Evolutionary conservation across 2,329 filamentous ascomycete genomes (phyloP).

Genomic region (Ceratocystis harringtonii): DNA sequence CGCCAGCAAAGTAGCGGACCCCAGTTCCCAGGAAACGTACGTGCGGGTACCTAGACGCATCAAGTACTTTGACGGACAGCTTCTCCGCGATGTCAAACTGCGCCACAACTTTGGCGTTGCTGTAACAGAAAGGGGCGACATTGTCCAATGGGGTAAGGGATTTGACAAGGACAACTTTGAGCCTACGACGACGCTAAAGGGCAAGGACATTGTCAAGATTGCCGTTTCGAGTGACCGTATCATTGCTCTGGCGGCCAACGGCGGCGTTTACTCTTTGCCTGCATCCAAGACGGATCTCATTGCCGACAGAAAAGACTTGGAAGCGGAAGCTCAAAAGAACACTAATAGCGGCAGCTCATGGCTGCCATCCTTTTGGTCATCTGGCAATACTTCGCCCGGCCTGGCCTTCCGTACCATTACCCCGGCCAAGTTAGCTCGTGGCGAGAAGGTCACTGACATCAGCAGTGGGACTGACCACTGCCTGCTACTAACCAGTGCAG

Average conservation of each 20-base stretch:
- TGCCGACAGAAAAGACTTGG: slow-evolving; percentile 40
- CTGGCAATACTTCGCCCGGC: slow-evolving; percentile 22
- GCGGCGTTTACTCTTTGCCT: slow-evolving; percentile 73
- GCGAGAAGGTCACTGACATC: slow-evolving; percentile 60
- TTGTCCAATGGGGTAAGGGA: slow-evolving; percentile 79
- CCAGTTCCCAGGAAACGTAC: slow-evolving; percentile 58
- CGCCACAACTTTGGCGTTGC: slow-evolving; percentile 71
- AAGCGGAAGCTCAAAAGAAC: slow-evolving; percentile 26
- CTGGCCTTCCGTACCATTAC: slow-evolving; percentile 61
- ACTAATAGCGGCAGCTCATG: slow-evolving; percentile 37
- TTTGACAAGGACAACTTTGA: slow-evolving; percentile 50
- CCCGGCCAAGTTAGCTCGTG: slow-evolving; percentile 47
- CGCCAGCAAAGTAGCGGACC: slow-evolving; percentile 66
- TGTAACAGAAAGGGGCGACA: slow-evolving; percentile 70
- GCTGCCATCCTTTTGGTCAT: slow-evolving; percentile 53
- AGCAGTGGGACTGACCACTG: slow-evolving; percentile 72
- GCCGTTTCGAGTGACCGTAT: slow-evolving; percentile 70
- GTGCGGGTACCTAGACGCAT: slow-evolving; percentile 72
- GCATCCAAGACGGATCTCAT: slow-evolving; percentile 58
- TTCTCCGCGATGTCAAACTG: slow-evolving; percentile 77
- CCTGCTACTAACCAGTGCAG: slow-evolving; percentile 67
- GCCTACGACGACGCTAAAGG: slow-evolving; percentile 58
- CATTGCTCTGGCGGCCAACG: slow-evolving; percentile 58
- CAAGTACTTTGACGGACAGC: slow-evolving; percentile 64
- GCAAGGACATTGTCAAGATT: slow-evolving; percentile 66